Base-by-base conservation (phyloP, 2,329 filamentous ascomycete genomes). In the Neofusicoccum kwambonambiense region DNA sequence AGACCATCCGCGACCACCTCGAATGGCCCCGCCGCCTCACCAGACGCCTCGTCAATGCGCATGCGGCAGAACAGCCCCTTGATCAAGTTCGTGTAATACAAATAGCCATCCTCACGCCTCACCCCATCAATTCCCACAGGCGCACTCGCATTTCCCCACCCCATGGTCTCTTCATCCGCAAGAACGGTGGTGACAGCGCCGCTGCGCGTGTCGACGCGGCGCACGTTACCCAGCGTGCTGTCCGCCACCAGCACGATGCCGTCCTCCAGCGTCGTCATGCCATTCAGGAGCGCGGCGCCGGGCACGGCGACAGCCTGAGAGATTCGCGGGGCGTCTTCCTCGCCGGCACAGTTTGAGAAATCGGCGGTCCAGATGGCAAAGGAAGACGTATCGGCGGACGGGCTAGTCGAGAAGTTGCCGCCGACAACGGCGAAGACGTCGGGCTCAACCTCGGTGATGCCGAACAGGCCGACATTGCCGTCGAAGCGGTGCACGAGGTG, bases 381-480 rank as follows among this genome's bases (percentile, higher is more conserved):
- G 6, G 27, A 31, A 31, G 27, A 31, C 6, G 27, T 31, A 7
- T 31, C 7, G 27, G 27, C 27, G 27, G 27, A 5, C 27, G 27
- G 27, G 27, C 27, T 31, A 5, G 27, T 31, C 27, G 27, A 31
- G 27, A 31, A 31, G 27, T 31, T 31, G 4, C 27, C 73, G 6
- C 71, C 69, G 12, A 73, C 67, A 6, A 78, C 72, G n/a, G 76
- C 76, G 62, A 73, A 78, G n/a, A 75, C 66, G 37, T 79, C 73
- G 3, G 68, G 61, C 8, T 67, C 47, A 2, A 74, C 65, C 67
- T 79, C 75, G 9, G 75, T 74, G 19, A 80, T 77, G 0, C 77
- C 77, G 3, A 74, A 65, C 9, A 78, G 61, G 12, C 70, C 70
- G 3, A 62, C 52, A 2, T 67, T 60, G 12, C 62, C 57, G 45